Evolutionary conservation across 176 grass and related monocot species (phyloP), one percentile per base, ranked within the genome.

Genomic region (Aegilops sharonensis): DNA sequence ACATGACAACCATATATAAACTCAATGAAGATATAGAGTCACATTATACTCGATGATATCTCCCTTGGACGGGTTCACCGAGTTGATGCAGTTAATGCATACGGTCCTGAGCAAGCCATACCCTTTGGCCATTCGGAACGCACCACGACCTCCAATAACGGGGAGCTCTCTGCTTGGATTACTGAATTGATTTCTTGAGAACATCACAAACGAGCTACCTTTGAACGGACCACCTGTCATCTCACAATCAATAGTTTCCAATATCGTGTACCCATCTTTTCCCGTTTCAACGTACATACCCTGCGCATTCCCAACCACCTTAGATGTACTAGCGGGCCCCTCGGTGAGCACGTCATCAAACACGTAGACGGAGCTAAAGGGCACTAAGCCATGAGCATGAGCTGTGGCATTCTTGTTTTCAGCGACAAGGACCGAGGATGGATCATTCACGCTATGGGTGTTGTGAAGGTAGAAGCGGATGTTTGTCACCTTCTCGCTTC

Each of bases 81-180:
- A 48, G 24, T 75, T 27, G 13, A 75, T 3, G 29, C 72, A 75
- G 4, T 75, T 13, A 17, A 75, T 8, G 42, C 42, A 75, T 10
- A 75, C 72, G 6, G 89, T 91, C 23, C 29, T 69, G 2, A 94
- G 85, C 50, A 78, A 3, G 18, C 86, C 89, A 9, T 72, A 89
- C 0, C 92, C 92, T 29, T 54, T 31, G 3, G 89, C 92, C 86
- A 94, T 81, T 57, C 89, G 79, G 9, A 93, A 93, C 39, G 23
- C 27, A 21, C 92, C 92, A 2, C 86, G 89, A 43, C 92, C 92
- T 50, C 92, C 92, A 79, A 93, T 76, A 65, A 93, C 24, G 50
- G 92, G 83, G 31, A 93, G 68, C 68, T 93, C 92, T 14, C 86
- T 75, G 14, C 13, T 50, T 75, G 72, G 24, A 5, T 75, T 75